Base-by-base conservation (phyloP, 768 basidiomycete genomes). In the Tricholoma hemisulphureum region DNA sequence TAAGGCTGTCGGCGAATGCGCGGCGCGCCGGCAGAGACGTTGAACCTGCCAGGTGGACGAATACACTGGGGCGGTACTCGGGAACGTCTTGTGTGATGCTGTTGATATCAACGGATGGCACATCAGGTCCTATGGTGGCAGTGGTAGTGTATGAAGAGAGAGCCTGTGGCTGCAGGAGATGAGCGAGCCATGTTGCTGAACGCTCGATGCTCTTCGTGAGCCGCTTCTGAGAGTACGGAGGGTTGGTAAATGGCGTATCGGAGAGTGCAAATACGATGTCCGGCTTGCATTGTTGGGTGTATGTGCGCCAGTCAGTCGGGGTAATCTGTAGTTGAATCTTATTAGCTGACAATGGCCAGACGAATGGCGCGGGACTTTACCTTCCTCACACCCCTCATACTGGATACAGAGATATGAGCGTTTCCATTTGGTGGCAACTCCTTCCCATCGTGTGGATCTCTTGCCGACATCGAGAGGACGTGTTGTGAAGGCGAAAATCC, bases 341-440 rank as follows among this genome's bases (percentile, higher is more conserved):
- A 7, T 20, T 53, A 21, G 24, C 18, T 39, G n/a, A 3, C 21
- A 56, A 48, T 51, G 58, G 53, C 21, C 0, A 10, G 18, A 23
- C 4, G 20, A 16, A 14, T 11, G 21, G 48, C n/a, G 55, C 74
- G 23, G 29, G 14, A 28, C 29, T 39, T 21, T 35, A 88, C 89
- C 83, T 87, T 88, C 23, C 84, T 80, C 1, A 91, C 83, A 8
- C 92, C 92, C 9, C 89, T 77, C 24, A 87, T 70, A 53, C 85
- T 86, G 29, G 78, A 73, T 0, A 83, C 85, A 3, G 80, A 78
- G 10, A 91, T 71, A 59, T 80, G 74, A 6, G 75, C 62, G 32
- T 85, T 83, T 3, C 85, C 83, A 60, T 92, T 93, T 0, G 89
- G 75, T 0, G 91, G 91, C 82, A 91, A 87, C 60, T 85, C 85